Percentiles rank a stretch among this genome's conserved stretches.
Evolutionary conservation across 2,329 filamentous ascomycete genomes (phyloP).

Genomic region (Pestalotiopsis sp.): DNA sequence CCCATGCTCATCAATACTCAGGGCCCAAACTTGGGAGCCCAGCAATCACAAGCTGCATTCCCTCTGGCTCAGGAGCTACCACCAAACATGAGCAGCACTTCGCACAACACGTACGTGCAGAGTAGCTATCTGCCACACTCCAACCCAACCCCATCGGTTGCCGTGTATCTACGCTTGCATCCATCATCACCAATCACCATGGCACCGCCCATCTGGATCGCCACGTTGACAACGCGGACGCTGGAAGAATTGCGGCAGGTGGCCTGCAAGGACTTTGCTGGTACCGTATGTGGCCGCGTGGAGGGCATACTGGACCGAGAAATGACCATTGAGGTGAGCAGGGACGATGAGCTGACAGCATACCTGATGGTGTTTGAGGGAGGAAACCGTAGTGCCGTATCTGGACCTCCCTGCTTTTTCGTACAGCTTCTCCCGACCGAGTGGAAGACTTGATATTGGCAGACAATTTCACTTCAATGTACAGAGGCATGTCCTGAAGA

Average conservation of each 20-base stretch:
- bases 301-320: constrained; percentile 65
- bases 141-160: constrained; percentile 35
- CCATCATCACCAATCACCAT: constrained; percentile 58
- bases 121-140: constrained; percentile 26
- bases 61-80: constrained; percentile 11
- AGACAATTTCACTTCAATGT: no score
- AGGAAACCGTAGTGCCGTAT: constrained; percentile 23
- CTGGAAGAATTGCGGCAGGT: constrained; percentile 64
- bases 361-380: constrained; percentile 67
- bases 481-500: no score
- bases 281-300: constrained; percentile 57
- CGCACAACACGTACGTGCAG: constrained; percentile 23
- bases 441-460: constrained; percentile 24
- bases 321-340: constrained; percentile 63
- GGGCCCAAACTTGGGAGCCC: constrained; percentile 11
- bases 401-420: constrained; percentile 40
- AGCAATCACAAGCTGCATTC: constrained; percentile 15
- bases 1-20: constrained; percentile 48
- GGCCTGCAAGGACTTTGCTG: constrained; percentile 61
- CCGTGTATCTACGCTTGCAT: constrained; percentile 70
- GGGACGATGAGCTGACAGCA: constrained; percentile 70
- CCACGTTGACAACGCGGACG: constrained; percentile 57
- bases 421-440: constrained; percentile 34
- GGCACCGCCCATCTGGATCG: constrained; percentile 61
- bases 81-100: constrained; percentile 7